Conservation (phyloP, 768 basidiomycete genomes). For the Stropharia rugosoannulata region DNA sequence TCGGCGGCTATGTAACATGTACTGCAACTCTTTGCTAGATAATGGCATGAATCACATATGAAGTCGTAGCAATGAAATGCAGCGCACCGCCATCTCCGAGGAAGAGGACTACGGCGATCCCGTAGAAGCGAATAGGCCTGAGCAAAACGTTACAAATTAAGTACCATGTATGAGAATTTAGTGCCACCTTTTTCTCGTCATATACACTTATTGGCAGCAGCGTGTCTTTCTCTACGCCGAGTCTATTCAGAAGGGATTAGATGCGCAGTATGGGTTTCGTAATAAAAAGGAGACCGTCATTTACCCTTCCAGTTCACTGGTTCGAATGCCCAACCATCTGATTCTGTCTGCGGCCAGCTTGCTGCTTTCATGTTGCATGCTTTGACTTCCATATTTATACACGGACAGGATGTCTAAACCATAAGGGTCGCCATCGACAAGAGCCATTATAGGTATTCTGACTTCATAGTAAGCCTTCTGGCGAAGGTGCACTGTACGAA, state of each 20-base stretch:
- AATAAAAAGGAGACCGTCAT: conserved; percentile 9
- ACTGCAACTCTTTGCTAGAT: conserved; percentile 72
- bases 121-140: conserved; percentile 68
- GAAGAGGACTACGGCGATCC: conserved; percentile 39
- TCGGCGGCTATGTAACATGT: conserved; percentile 77
- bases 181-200: conserved; percentile 72
- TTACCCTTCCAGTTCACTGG: conserved; percentile 67
- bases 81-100: conserved; percentile 65
- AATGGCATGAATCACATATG: background rate
- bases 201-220: conserved; percentile 68
- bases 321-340: conserved; percentile 78
- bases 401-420: conserved; percentile 91
- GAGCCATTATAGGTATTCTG: conserved; percentile 74
- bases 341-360: conserved; percentile 69
- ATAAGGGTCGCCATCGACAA: conserved; percentile 92
- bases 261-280: too few relatives aligned
- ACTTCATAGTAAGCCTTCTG: background rate
- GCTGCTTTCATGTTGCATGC: conserved; percentile 67
- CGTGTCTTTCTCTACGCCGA: conserved; percentile 56
- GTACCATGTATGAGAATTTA: background rate
- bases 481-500: background rate
- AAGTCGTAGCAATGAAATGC: conserved; percentile 1
- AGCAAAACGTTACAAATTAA: background rate
- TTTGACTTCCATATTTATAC: conserved; percentile 78
- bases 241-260: conserved; percentile 32